Evolutionary conservation across 495 filamentous ascomycete species (phyloP), one percentile per base, ranked within the genome.

Genomic region (Corynascus novoguineensis): DNA sequence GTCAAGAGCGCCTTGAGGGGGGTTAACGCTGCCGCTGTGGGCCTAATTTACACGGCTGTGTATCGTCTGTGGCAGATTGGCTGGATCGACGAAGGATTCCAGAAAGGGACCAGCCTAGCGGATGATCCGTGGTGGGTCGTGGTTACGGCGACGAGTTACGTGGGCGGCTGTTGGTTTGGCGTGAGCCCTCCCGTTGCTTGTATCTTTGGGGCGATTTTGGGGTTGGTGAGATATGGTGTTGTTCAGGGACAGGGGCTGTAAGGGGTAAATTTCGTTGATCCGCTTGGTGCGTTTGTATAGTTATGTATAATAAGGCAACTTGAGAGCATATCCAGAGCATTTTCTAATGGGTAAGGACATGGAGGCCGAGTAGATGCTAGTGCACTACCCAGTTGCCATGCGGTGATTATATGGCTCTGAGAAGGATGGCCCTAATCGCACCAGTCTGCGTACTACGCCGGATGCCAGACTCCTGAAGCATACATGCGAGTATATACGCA

Each of bases 11-110:
- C 79, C 12, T 61, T 92, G 51, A 65, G 87, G 10, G 89, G 89
- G 0, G 67, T 91, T 5, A 90, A 91, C 68, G 88, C 89, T 1
- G 77, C 81, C 0, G 89, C 89, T 0, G 85, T 92, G 0, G 89
- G 89, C 0, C 60, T 92, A 57, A 86, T 92, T 5, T 95, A 86
- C 60, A 90, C 88, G n/a, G 89, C 89, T n/a, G 89, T 95, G 12
- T 92, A 95, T 59, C 74, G 86, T 34, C 75, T 95, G 27, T 92
- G 86, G 83, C 75, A 87, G 72, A 86, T 90, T 62, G 89, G 89
- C 0, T 89, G 82, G 65, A 65, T 92, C 44, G 74, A 76, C 49
- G 71, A 72, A 27, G 73, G 71, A 0, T 83, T 78, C 17, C 64
- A 78, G 31, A 64, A 59, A n/a, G 86, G 85, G 2, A 71, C 67